These are phyloP conservation scores for Capsicum baccatum DNA, from an alignment of 257 asterid genomes.

Conservation along the genomic window DNA sequence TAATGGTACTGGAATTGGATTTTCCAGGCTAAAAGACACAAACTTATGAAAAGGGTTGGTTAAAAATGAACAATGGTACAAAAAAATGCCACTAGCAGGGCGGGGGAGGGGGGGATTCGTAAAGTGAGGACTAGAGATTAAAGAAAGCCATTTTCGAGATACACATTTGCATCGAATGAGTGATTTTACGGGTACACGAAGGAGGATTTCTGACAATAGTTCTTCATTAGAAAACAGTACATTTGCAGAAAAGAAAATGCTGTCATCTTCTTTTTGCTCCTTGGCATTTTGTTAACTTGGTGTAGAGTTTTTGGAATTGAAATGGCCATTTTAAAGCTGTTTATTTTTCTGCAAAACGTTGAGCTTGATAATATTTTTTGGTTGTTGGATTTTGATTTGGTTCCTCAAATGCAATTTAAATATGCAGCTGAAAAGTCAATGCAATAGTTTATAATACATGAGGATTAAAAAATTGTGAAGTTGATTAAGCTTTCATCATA, in stretches of 20 bases:
- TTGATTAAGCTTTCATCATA: background rate
- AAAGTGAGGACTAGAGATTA: conserved; percentile 14
- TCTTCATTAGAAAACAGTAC: background rate
- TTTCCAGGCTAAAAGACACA: background rate
- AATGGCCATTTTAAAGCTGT: background rate
- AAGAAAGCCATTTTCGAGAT: background rate
- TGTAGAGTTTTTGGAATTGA: background rate
- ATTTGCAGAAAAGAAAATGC: background rate
- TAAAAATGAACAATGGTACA: background rate
- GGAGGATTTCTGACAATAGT: conserved; percentile 7
- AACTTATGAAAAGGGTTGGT: background rate
- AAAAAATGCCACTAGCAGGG: background rate
- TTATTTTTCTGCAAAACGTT: background rate
- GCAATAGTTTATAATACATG: background rate
- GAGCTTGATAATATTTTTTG: background rate
- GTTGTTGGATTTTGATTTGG: background rate
- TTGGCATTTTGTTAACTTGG: background rate
- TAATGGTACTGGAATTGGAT: background rate
- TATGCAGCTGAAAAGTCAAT: background rate
- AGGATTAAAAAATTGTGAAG: background rate
- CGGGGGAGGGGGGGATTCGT: background rate
- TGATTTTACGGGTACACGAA: background rate
- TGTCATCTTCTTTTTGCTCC: background rate
- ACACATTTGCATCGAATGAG: background rate
- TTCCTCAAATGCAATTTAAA: background rate